A percentile compares a stretch with the other conserved stretches of the same genome.
These are phyloP conservation scores for Scytalidium lignicola DNA, from an alignment of 2,329 filamentous ascomycete species.

Conservation along the genomic window DNA sequence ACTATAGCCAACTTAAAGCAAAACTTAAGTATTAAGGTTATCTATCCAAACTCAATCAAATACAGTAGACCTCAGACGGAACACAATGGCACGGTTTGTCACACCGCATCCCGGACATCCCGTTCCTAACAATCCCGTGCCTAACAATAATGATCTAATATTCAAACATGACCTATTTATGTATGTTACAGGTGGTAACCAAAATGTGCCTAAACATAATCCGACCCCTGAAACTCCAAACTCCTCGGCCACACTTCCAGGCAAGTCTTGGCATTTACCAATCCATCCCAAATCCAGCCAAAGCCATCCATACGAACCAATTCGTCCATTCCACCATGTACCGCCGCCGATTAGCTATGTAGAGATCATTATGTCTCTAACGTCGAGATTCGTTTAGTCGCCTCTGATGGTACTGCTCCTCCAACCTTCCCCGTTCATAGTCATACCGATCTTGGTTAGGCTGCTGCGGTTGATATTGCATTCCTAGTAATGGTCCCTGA, in stretches of 20 bases:
- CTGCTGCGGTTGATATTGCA: slow-evolving; percentile 16
- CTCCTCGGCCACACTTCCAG: neutral
- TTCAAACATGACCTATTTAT: neutral
- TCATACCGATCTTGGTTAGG: slow-evolving; percentile 12
- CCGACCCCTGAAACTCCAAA: neutral
- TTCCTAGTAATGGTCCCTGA: slow-evolving; percentile 8
- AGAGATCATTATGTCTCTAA: neutral
- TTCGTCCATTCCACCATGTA: neutral
- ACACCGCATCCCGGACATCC: neutral
- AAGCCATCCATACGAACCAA: too few relatives aligned
- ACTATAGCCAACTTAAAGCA: too few relatives aligned
- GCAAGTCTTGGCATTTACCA: too few relatives aligned
- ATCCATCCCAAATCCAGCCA: too few relatives aligned
- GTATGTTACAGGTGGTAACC: neutral
- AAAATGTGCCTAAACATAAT: neutral
- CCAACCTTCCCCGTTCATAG: slow-evolving; percentile 11
- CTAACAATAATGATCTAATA: neutral
- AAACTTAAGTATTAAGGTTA: too few relatives aligned
- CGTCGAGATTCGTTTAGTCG: slow-evolving; percentile 3
- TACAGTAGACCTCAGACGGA: too few relatives aligned
- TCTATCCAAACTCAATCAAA: too few relatives aligned
- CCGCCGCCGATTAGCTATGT: neutral
- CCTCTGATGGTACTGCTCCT: slow-evolving; percentile 4
- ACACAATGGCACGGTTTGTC: too few relatives aligned
- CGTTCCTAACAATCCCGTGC: too few relatives aligned